Evolutionary conservation across 1,139 yeast species (phyloP).

Genomic region (Candida tropicalis): DNA sequence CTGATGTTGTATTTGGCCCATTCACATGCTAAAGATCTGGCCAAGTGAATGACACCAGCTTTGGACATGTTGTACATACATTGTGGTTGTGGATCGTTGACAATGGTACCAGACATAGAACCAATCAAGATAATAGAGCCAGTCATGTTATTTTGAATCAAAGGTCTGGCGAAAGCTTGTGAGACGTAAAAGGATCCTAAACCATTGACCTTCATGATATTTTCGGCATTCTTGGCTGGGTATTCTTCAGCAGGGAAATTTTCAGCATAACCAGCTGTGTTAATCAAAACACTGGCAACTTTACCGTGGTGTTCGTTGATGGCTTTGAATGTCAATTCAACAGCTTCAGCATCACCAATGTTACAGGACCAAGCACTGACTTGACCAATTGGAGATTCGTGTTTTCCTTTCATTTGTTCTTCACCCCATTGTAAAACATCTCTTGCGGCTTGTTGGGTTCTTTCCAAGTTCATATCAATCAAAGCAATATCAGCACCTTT

Average conservation of each 20-base stretch:
- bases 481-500: slow-evolving; percentile 79
- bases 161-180: slow-evolving; percentile 64
- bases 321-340: slow-evolving; percentile 53
- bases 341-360: slow-evolving; percentile 66
- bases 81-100: slow-evolving; percentile 55
- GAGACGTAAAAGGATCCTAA: slow-evolving; percentile 74
- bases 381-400: slow-evolving; percentile 42
- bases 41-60: slow-evolving; percentile 54
- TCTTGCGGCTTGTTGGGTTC: slow-evolving; percentile 61
- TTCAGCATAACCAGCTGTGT: slow-evolving; percentile 86
- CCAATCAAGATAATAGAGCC: slow-evolving; percentile 51
- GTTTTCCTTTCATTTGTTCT: slow-evolving; percentile 44
- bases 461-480: slow-evolving; percentile 67
- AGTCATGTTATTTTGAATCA: slow-evolving; percentile 56
- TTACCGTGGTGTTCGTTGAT: slow-evolving; percentile 61
- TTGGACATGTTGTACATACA: slow-evolving; percentile 54
- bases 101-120: slow-evolving; percentile 53
- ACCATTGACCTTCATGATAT: slow-evolving; percentile 69
- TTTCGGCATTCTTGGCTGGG: slow-evolving; percentile 71
- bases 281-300: slow-evolving; percentile 66
- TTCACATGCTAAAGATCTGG: slow-evolving; percentile 51
- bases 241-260: slow-evolving; percentile 77
- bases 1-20: slow-evolving; percentile 55
- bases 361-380: slow-evolving; percentile 78
- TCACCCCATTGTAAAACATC: slow-evolving; percentile 59